Conservation (phyloP, 768 basidiomycete genomes). For the Kwoniella sp. region DNA sequence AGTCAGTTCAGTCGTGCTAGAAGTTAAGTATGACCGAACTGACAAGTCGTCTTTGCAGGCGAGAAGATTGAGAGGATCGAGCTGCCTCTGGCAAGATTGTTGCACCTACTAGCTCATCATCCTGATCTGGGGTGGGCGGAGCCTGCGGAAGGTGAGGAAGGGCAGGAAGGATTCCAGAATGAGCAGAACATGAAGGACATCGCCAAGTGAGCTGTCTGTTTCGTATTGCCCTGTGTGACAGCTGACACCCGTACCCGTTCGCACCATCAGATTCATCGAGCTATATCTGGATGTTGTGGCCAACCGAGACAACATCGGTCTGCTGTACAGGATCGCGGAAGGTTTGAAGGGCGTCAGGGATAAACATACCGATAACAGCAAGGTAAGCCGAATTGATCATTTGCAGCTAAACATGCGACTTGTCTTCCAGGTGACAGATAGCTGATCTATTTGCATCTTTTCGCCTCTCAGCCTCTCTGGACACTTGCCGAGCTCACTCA, state of each 20-base stretch:
- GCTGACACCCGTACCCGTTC: not conserved
- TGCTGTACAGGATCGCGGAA: constrained; percentile 77
- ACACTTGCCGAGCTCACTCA: constrained; percentile 84
- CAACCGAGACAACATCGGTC: constrained; percentile 75
- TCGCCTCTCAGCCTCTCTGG: constrained; percentile 92
- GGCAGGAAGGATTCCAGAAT: constrained; percentile 8
- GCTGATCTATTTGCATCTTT: not conserved
- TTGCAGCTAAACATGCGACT: not conserved
- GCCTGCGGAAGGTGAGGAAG: constrained; percentile 10
- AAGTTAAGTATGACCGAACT: not conserved
- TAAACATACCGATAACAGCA: constrained; percentile 66
- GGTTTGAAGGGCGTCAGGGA: constrained; percentile 88
- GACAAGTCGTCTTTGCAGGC: constrained; percentile 53
- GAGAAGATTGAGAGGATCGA: constrained; percentile 72
- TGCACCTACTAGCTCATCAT: constrained; percentile 89
- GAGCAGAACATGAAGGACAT: constrained; percentile 67
- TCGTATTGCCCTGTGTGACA: not conserved
- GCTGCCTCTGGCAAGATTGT: constrained; percentile 76
- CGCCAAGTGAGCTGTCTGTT: constrained; percentile 66
- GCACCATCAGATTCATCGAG: constrained; percentile 72
- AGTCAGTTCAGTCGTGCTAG: not conserved
- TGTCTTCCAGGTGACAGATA: not conserved
- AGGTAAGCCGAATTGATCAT: constrained; percentile 59
- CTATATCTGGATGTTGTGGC: constrained; percentile 80
- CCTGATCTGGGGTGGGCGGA: constrained; percentile 75